Evolutionary conservation across 306 rosid species (phyloP).

Genomic region (Prosopis cineraria): DNA sequence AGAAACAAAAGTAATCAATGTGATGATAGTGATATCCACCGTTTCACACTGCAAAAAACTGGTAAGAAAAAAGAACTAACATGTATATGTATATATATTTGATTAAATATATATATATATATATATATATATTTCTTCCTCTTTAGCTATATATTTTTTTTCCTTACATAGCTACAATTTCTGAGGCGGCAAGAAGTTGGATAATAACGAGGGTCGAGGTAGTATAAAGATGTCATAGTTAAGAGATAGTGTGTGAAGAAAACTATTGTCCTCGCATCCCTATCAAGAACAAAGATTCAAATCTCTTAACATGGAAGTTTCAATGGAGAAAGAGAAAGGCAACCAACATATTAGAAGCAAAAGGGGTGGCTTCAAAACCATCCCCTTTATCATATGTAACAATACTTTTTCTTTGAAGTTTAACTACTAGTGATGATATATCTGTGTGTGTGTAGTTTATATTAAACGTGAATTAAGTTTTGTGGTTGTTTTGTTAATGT

Average conservation of each 20-base stretch:
- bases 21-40: neutral
- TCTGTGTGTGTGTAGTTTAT: neutral
- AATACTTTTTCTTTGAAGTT: neutral
- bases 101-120: no score
- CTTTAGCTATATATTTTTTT: neutral
- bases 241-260: neutral
- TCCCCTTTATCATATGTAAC: constrained; percentile 86
- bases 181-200: constrained; percentile 9
- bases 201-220: constrained; percentile 29
- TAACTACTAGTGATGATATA: neutral
- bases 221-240: neutral
- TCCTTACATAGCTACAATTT: neutral
- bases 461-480: neutral
- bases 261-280: neutral
- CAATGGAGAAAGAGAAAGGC: constrained; percentile 45
- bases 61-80: neutral
- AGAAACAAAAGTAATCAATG: neutral
- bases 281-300: neutral
- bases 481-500: constrained; percentile 13
- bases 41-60: neutral
- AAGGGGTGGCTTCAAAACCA: constrained; percentile 77
- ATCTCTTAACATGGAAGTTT: constrained; percentile 28
- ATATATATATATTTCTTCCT: no score
- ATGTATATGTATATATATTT: neutral
- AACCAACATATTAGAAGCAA: constrained; percentile 36